Percentiles rank a stretch among this genome's conserved stretches.
Evolutionary conservation across 177 flowering plant species (phyloP).

Genomic region (Vitis hybrid): DNA sequence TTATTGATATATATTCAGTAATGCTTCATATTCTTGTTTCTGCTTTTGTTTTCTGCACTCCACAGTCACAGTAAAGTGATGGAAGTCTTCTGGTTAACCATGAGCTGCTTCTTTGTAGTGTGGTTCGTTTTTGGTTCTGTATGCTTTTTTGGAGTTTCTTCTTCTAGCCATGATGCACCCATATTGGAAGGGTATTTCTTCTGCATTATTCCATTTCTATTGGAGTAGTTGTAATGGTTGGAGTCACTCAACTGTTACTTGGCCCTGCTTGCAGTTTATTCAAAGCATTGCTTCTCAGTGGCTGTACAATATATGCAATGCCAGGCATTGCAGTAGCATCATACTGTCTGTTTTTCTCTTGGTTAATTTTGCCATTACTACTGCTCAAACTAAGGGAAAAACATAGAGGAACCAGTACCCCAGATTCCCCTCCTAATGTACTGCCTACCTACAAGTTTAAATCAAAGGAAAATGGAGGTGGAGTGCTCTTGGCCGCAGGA

Average conservation of each 20-base stretch:
- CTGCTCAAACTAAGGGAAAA: constrained; percentile 47
- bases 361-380: constrained; percentile 59
- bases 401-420: constrained; percentile 4
- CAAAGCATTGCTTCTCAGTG: constrained; percentile 70
- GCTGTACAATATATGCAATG: constrained; percentile 92
- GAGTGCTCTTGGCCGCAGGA: constrained; percentile 47
- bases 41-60: too few species aligned
- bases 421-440: constrained; percentile 38
- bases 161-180: constrained; percentile 79
- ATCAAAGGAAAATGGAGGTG: constrained; percentile 48
- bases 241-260: background rate
- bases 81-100: constrained; percentile 76
- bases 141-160: constrained; percentile 91
- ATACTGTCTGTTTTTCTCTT: constrained; percentile 94
- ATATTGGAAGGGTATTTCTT: constrained; percentile 73
- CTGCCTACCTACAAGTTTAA: constrained; percentile 55
- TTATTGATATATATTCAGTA: too few species aligned
- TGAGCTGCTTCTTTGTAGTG: constrained; percentile 93
- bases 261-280: constrained; percentile 66
- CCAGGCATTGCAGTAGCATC: constrained; percentile 94
- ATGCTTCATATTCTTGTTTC: too few species aligned
- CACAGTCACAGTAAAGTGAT: constrained; percentile 30
- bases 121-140: constrained; percentile 99
- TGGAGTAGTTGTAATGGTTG: too few species aligned
- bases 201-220: background rate